Conservation (phyloP, 306 rosid species). For the Senna tora region DNA sequence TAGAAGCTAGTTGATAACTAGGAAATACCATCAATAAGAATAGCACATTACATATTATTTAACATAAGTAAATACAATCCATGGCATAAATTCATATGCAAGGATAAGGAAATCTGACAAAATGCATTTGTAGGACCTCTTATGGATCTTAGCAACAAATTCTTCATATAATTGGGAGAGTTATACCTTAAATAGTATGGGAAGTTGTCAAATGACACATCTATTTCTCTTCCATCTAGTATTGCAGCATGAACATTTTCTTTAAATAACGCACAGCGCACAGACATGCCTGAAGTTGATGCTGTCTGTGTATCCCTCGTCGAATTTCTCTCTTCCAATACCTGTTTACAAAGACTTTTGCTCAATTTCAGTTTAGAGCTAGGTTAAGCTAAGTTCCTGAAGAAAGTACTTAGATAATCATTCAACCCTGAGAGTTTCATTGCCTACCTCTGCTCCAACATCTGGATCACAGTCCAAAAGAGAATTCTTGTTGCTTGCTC, state of each 20-base stretch:
- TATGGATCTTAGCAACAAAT: neutral
- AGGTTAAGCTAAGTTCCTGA: constrained; percentile 89
- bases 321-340: constrained; percentile 93
- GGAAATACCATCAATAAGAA: constrained; percentile 57
- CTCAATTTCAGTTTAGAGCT: constrained; percentile 97
- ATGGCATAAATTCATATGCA: constrained; percentile 10
- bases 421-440: constrained; percentile 97
- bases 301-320: constrained; percentile 73
- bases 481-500: constrained; percentile 63
- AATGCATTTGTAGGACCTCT: constrained; percentile 1
- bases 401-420: constrained; percentile 97
- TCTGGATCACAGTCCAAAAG: constrained; percentile 71
- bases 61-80: neutral
- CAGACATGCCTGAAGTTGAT: constrained; percentile 75
- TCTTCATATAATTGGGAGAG: constrained; percentile 9
- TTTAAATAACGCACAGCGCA: constrained; percentile 84
- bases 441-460: constrained; percentile 88
- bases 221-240: constrained; percentile 72
- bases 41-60: neutral
- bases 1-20: constrained; percentile 38
- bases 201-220: constrained; percentile 88
- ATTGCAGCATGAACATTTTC: constrained; percentile 82
- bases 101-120: neutral
- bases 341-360: constrained; percentile 99
- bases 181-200: constrained; percentile 92